A percentile compares a stretch with the other conserved stretches of the same genome.
These are phyloP conservation scores for Metschnikowia lunata DNA, from an alignment of 805 yeast genomes.

Conservation along the genomic window DNA sequence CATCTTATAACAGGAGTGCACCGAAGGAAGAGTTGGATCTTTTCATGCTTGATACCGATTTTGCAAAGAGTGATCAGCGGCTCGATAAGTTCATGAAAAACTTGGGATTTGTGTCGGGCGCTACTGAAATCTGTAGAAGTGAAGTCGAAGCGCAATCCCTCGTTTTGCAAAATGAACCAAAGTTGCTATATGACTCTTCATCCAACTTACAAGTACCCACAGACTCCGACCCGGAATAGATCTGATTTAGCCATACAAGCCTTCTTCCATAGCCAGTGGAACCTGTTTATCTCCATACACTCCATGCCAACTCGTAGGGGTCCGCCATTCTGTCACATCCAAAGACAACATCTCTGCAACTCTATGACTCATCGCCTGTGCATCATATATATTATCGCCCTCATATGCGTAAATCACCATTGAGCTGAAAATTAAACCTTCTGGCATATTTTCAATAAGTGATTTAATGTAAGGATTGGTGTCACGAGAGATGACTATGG, in stretches of 20 bases:
- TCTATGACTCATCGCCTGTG: constrained; percentile 45
- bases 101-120: constrained; percentile 11
- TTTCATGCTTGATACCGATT: constrained; percentile 16
- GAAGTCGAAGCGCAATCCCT: too few relatives aligned
- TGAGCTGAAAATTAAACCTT: constrained; percentile 27
- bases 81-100: constrained; percentile 14
- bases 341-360: constrained; percentile 26
- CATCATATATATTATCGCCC: constrained; percentile 83
- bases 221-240: too few relatives aligned
- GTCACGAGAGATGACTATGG: constrained; percentile 7
- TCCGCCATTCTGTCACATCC: constrained; percentile 30
- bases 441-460: constrained; percentile 10
- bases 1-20: constrained; percentile 1
- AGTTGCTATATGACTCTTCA: too few relatives aligned
- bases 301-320: constrained; percentile 80
- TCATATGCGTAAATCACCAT: constrained; percentile 71
- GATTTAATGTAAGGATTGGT: constrained; percentile 13
- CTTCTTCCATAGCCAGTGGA: constrained; percentile 70
- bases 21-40: constrained; percentile 13
- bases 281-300: constrained; percentile 72
- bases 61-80: constrained; percentile 11
- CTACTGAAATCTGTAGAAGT: background rate
- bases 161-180: too few relatives aligned
- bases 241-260: constrained; percentile 54
- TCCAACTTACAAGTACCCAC: too few relatives aligned